Evolutionary conservation across 2,329 filamentous ascomycete genomes (phyloP), one percentile per base, ranked within the genome.

Genomic region (Apiospora marii): DNA sequence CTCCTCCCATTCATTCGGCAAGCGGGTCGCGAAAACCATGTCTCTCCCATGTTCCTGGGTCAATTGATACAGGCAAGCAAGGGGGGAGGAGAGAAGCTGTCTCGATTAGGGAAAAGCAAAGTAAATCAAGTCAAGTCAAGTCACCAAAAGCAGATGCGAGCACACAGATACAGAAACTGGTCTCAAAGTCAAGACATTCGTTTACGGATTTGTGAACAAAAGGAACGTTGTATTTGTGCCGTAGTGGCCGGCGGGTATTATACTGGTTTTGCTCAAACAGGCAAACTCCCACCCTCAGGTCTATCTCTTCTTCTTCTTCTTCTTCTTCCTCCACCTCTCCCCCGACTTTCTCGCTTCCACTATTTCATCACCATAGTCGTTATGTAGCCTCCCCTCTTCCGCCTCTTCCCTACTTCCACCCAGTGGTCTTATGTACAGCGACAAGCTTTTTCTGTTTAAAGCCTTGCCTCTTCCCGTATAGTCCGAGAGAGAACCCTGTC

Each of bases 391-490:
- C 64, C 34, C 19, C 64, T 43, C 61, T 30, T 41, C 61, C 34
- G 44, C n/a, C 30, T 61, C 30, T 37, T 34, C 53, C 30, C 30
- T 37, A 30, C 53, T n/a, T 41, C 34, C 58, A 12, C 34, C 58
- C 34, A 64, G 58, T 64, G 22, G 19, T 49, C n/a, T 61, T 68
- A 68, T 68, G 67, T 68, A 68, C 67, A 68, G 67, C 67, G 41
- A 68, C 67, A 34, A n/a, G 19, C 37, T 41, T 10, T 41, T 10
- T 37, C 37, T 37, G 1, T 41, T 10, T 8, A 10, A 41, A 41
- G 10, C 58, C 19, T 10, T 37, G 13, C 37, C 53, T 68, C 67
- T 44, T 44, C 67, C 37, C 43, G 41, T 68, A 48, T 48, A 68
- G 30, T 7, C 67, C 41, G 41, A 19, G 41, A 44, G 27, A 68